Evolutionary conservation across 2,329 filamentous ascomycete species (phyloP), one percentile per base, ranked within the genome.

Genomic region (Ophiostoma sp.): DNA sequence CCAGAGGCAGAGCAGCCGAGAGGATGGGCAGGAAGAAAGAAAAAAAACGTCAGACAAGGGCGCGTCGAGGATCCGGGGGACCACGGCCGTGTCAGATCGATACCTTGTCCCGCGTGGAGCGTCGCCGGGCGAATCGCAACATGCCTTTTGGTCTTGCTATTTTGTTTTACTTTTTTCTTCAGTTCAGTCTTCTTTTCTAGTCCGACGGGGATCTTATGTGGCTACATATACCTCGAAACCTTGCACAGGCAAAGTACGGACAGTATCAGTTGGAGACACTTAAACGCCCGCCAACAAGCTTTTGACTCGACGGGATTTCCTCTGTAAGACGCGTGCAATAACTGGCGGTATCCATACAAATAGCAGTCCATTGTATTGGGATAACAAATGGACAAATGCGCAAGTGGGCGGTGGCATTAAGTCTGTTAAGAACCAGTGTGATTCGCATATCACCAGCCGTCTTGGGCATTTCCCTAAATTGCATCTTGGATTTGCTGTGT

Each of bases 71-170:
- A 59, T 69, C 63, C 63, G 61, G 71, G 71, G 71, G 71, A 48
- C 52, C 50, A 52, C 36, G 57, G 71, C 64, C 64, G 64, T 70
- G 71, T 70, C 71, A 63, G 71, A 73, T 70, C 71, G 42, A 64
- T 52, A n/a, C 19, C 70, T 25, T 52, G 48, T 71, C 28, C 31
- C n/a, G 39, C 48, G 33, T 70, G 50, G 22, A 55, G 50, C 57
- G n/a, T 45, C 9, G 55, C 57, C 25, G 39, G 70, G 57, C 57
- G 61, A 63, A 48, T 71, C n/a, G n/a, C 52, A 59, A 45, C 12
- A 28, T 57, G 17, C 42, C 36, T 22, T 61, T 48, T 19, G 12
- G 1, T 15, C 8, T 48, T 59, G 12, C 19, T 50, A n/a, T 15
- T 31, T n/a, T 59, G 33, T 61, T 70, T 31, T 25, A 17, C 8